Percentiles rank a stretch among this genome's conserved stretches.
Evolutionary conservation across 768 basidiomycete genomes (phyloP).

Genomic region (Pseudohyphozyma bogoriensis): DNA sequence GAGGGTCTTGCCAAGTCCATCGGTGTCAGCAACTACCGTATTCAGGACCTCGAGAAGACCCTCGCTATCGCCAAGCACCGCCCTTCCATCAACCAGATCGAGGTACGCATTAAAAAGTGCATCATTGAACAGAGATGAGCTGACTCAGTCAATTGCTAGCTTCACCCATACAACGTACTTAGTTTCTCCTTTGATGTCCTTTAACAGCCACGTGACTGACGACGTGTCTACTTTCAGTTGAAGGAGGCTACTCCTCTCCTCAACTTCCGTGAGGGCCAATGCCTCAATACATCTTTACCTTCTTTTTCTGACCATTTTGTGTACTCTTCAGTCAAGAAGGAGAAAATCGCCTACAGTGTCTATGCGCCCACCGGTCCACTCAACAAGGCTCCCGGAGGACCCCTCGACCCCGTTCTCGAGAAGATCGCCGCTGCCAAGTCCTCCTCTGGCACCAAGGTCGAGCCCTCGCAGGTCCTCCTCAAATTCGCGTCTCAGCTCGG

Average conservation of each 20-base stretch:
- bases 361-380: slow-evolving; percentile 21
- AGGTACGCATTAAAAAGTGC: slow-evolving; percentile 42
- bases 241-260: slow-evolving; percentile 30
- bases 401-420: slow-evolving; percentile 3
- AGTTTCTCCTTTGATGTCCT: no score
- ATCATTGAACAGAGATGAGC: no score
- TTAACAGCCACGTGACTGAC: no score
- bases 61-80: neutral
- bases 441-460: slow-evolving; percentile 9
- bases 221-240: no score
- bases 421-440: slow-evolving; percentile 6
- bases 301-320: neutral
- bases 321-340: slow-evolving; percentile 28
- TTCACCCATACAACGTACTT: no score
- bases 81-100: slow-evolving; percentile 35
- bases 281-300: neutral
- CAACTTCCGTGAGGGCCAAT: slow-evolving; percentile 29
- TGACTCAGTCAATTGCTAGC: no score
- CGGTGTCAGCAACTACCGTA: slow-evolving; percentile 41
- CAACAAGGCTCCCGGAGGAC: slow-evolving; percentile 7
- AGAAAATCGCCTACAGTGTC: slow-evolving; percentile 15
- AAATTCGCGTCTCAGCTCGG: slow-evolving; percentile 18
- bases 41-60: slow-evolving; percentile 36
- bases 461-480: slow-evolving; percentile 22
- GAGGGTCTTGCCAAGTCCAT: slow-evolving; percentile 44